phyloP scores from a whole-genome alignment of 768 basidiomycete species.

The Kwoniella sp. region DNA sequence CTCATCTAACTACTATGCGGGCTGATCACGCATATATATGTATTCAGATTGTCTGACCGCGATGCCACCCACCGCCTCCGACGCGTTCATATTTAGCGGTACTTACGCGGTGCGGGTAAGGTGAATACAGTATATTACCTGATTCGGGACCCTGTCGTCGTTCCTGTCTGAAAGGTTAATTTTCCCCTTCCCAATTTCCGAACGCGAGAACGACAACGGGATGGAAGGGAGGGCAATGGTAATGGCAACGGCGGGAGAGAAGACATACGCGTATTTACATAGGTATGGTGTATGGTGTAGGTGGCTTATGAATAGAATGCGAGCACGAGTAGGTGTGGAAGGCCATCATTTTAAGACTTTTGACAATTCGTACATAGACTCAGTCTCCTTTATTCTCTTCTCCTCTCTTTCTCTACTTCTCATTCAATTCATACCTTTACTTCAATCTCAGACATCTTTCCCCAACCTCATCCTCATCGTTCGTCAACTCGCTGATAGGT shows the following conservation, averaged over 20 bases:
- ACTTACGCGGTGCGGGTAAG: neutral
- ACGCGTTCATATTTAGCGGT: too few species aligned
- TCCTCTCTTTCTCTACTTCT: neutral
- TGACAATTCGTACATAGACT: neutral
- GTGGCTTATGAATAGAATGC: neutral
- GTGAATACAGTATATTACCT: neutral
- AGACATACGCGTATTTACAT: too few species aligned
- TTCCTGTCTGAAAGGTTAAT: neutral
- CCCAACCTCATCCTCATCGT: neutral
- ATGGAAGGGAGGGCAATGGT: too few species aligned
- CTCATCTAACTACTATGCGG: too few species aligned
- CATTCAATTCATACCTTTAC: neutral
- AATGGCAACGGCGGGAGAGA: too few species aligned
- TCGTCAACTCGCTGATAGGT: too few species aligned
- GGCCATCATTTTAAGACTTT: too few species aligned
- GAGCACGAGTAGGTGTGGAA: neutral
- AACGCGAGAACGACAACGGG: too few species aligned
- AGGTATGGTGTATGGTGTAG: neutral
- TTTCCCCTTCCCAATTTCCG: neutral
- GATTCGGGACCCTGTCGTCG: neutral
- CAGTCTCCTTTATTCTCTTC: neutral
- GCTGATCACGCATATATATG: too few species aligned
- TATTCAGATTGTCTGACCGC: too few species aligned
- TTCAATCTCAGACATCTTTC: neutral
- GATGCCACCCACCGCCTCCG: too few species aligned